Percentiles rank a stretch among this genome's conserved stretches.
Evolutionary conservation across 2,329 filamentous ascomycete species (phyloP).

Genomic region (Keithomyces neogunnii): DNA sequence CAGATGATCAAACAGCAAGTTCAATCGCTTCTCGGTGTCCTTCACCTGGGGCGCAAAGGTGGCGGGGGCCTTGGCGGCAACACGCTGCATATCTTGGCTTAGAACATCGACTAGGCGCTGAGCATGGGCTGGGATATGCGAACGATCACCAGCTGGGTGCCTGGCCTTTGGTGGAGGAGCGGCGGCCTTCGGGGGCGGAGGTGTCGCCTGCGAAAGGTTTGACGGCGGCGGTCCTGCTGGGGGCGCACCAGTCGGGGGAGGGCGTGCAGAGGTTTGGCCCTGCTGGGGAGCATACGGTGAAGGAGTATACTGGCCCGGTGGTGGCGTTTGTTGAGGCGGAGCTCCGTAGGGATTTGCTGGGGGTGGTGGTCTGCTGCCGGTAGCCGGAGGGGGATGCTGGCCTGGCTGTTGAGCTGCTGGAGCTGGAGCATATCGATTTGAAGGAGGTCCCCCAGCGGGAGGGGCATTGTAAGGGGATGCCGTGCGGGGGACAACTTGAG

Average conservation of each 20-base stretch:
- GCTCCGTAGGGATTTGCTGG: constrained; percentile 34
- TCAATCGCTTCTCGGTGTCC: constrained; percentile 87
- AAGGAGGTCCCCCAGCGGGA: constrained; percentile 58
- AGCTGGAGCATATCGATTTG: constrained; percentile 67
- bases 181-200: constrained; percentile 38
- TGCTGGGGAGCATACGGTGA: constrained; percentile 30
- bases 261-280: constrained; percentile 26
- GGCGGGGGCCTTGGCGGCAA: constrained; percentile 77
- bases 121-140: constrained; percentile 73
- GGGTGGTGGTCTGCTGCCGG: constrained; percentile 33
- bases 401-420: constrained; percentile 45
- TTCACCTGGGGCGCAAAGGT: constrained; percentile 83
- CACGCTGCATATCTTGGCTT: constrained; percentile 75
- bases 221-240: constrained; percentile 22
- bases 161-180: constrained; percentile 49
- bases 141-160: constrained; percentile 78
- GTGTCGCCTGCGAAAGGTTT: constrained; percentile 24
- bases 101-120: constrained; percentile 76
- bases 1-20: constrained; percentile 90
- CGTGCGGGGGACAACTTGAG: constrained; percentile 60
- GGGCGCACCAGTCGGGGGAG: constrained; percentile 31
- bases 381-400: constrained; percentile 34
- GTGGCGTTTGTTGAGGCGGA: constrained; percentile 37
- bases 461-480: constrained; percentile 82
- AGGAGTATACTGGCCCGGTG: constrained; percentile 24